These are phyloP conservation scores for Saccharomycopsis olivae DNA, from an alignment of 805 yeast genomes.

Conservation along the genomic window DNA sequence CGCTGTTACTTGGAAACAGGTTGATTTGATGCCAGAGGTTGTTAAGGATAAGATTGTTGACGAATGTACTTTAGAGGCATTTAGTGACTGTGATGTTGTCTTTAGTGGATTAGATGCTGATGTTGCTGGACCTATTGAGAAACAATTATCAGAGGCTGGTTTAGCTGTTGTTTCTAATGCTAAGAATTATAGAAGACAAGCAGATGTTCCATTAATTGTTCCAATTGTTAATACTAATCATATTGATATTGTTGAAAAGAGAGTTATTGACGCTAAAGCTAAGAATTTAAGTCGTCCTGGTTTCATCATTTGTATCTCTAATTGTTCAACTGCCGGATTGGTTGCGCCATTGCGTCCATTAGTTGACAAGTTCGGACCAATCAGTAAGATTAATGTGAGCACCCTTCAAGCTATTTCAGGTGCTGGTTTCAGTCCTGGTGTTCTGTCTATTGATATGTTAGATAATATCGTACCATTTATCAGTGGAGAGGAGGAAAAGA, in stretches of 20 bases:
- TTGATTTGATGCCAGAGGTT: constrained; percentile 61
- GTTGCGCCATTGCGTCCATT: constrained; percentile 97
- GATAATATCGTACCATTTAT: constrained; percentile 94
- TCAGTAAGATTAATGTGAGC: constrained; percentile 76
- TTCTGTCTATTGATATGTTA: constrained; percentile 85
- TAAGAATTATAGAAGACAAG: constrained; percentile 84
- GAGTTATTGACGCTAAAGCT: constrained; percentile 42
- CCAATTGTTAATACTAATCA: constrained; percentile 95
- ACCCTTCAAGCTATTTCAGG: constrained; percentile 97
- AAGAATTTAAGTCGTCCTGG: constrained; percentile 58
- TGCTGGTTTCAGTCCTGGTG: constrained; percentile 97
- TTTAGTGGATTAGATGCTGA: constrained; percentile 93
- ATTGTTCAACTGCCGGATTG: constrained; percentile 96
- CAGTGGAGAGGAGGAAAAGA: constrained; percentile 95
- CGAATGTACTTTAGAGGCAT: constrained; percentile 68
- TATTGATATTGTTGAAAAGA: constrained; percentile 56
- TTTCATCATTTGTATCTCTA: constrained; percentile 86
- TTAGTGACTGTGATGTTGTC: constrained; percentile 85
- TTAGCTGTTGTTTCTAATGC: constrained; percentile 87
- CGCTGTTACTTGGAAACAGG: constrained; percentile 93
- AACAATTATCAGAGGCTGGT: constrained; percentile 72
- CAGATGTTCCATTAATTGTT: constrained; percentile 83
- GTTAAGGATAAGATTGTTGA: constrained; percentile 56
- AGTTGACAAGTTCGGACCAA: constrained; percentile 82
- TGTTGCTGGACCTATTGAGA: constrained; percentile 87